Evolutionary conservation across 345 rosid genomes (phyloP).

Genomic region (Eucalyptus viminalis): DNA sequence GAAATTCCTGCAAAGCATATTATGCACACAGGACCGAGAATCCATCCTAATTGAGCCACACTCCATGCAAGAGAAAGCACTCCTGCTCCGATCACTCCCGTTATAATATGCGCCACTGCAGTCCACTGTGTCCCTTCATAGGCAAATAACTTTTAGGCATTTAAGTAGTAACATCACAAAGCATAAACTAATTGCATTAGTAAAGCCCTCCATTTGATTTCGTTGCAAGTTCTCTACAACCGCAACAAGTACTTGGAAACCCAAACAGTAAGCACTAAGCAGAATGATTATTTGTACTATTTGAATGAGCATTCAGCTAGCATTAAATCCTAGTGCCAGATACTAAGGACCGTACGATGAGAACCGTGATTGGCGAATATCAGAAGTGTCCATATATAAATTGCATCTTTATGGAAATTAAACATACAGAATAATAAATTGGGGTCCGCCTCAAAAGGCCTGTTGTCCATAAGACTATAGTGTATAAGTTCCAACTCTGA

Average conservation of each 20-base stretch:
- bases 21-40: constrained; percentile 47
- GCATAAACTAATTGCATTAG: not conserved
- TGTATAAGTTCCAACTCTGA: not conserved
- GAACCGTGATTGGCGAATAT: not conserved
- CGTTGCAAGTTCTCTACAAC: not conserved
- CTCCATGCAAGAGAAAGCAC: constrained; percentile 76
- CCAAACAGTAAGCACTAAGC: not conserved
- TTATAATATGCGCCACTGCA: constrained; percentile 52
- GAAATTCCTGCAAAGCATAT: constrained; percentile 38
- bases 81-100: constrained; percentile 81
- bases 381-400: not conserved
- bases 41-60: constrained; percentile 61
- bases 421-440: not conserved
- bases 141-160: not conserved
- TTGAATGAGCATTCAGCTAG: not conserved
- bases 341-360: not conserved
- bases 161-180: not conserved
- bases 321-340: not conserved
- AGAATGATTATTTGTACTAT: not conserved
- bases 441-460: not conserved
- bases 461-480: not conserved
- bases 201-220: not conserved
- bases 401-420: not conserved
- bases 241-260: not conserved
- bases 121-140: constrained; percentile 8